phyloP scores from a whole-genome alignment of 257 asterid genomes.

The Verbena officinalis region DNA sequence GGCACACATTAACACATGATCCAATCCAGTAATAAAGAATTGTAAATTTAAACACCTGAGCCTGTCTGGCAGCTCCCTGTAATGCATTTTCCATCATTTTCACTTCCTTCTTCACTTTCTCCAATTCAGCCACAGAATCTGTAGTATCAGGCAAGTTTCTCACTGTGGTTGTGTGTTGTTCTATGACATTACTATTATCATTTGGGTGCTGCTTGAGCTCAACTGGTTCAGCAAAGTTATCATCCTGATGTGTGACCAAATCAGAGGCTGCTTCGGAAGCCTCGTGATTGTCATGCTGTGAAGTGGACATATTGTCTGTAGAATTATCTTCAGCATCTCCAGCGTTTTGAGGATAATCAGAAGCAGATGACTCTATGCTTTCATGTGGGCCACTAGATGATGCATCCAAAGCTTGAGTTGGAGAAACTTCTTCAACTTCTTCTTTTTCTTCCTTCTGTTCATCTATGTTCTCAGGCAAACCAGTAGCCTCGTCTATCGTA shows the following conservation, averaged over 20 bases:
- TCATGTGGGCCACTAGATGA: conserved; percentile 34
- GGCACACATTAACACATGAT: conserved; percentile 9
- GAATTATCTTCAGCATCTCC: conserved; percentile 45
- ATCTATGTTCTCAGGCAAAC: conserved; percentile 39
- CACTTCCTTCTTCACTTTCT: conserved; percentile 79
- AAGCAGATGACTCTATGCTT: conserved; percentile 38
- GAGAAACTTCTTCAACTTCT: conserved; percentile 38
- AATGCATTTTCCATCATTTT: conserved; percentile 90
- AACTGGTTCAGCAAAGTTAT: conserved; percentile 33
- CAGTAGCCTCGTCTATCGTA: conserved; percentile 28
- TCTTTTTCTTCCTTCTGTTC: conserved; percentile 38
- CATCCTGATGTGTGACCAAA: conserved; percentile 39
- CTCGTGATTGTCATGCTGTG: conserved; percentile 37
- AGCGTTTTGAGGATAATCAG: conserved; percentile 46
- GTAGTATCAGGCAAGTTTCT: conserved; percentile 41
- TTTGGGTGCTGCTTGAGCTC: conserved; percentile 34
- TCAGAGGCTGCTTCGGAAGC: conserved; percentile 38
- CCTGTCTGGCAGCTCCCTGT: conserved; percentile 95
- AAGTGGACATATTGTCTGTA: conserved; percentile 33
- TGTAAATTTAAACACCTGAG: conserved; percentile 58
- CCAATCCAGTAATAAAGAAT: conserved; percentile 7
- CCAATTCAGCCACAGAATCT: conserved; percentile 58
- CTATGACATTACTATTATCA: conserved; percentile 42
- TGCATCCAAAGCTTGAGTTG: conserved; percentile 43
- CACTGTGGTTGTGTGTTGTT: conserved; percentile 35